These are phyloP conservation scores for Saccharomyces hybrid DNA, from an alignment of 1,139 yeast genomes.

Conservation along the genomic window DNA sequence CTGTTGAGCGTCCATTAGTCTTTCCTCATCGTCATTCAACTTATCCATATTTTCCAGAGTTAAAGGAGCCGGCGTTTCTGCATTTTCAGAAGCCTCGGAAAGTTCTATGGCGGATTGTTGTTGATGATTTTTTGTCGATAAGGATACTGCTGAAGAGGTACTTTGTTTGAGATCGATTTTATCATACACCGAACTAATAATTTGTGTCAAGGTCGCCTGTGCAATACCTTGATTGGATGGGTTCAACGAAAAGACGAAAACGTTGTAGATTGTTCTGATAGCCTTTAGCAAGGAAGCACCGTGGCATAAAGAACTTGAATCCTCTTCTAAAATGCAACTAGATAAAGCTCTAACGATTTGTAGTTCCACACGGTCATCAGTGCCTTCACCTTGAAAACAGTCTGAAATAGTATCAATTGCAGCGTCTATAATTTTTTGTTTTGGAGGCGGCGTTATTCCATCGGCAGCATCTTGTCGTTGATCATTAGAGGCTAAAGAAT, in stretches of 20 bases:
- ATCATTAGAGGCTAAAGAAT: constrained; percentile 32
- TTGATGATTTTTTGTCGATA: neutral
- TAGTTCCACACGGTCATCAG: constrained; percentile 79
- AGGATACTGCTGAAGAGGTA: constrained; percentile 4
- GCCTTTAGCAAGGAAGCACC: constrained; percentile 87
- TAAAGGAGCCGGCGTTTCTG: constrained; percentile 31
- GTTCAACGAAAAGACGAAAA: constrained; percentile 75
- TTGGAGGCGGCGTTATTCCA: constrained; percentile 45
- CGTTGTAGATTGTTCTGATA: constrained; percentile 85
- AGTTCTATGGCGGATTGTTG: constrained; percentile 1
- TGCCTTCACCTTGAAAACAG: constrained; percentile 85
- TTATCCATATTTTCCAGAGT: constrained; percentile 54
- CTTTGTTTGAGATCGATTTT: constrained; percentile 40
- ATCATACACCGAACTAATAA: constrained; percentile 77
- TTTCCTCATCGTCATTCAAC: constrained; percentile 49
- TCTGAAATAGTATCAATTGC: constrained; percentile 80
- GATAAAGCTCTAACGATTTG: constrained; percentile 89
- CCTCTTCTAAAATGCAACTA: constrained; percentile 73
- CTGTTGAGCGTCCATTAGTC: constrained; percentile 43
- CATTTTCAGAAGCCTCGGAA: neutral
- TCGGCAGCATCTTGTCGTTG: constrained; percentile 28
- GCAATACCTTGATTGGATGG: constrained; percentile 88
- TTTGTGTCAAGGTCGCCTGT: constrained; percentile 89
- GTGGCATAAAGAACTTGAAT: constrained; percentile 63
- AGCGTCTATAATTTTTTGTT: constrained; percentile 62